Conservation (phyloP, 371 early-diverging fungal species). For the Umbelopsis sp. region DNA sequence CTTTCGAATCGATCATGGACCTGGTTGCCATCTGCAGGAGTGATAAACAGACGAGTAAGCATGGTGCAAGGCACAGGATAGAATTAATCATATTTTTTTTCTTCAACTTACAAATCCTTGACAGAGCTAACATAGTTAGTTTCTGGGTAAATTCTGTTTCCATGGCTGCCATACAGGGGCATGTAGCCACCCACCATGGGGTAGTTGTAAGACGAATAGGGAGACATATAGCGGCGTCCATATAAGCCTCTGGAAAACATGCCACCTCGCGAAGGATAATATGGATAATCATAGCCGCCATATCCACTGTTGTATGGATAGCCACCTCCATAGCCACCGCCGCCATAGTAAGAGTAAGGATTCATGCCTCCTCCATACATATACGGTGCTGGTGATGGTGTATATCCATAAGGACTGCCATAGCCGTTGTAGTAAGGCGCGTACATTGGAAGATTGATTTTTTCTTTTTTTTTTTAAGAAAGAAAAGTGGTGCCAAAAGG, state of each 20-base stretch:
- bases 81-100: too few species aligned
- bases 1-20: slow-evolving; percentile 3
- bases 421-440: slow-evolving; percentile 15
- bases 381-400: slow-evolving; percentile 15
- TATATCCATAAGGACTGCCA: slow-evolving; percentile 10
- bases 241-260: background rate
- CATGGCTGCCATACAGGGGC: slow-evolving; percentile 16
- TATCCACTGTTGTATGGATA: slow-evolving; percentile 1
- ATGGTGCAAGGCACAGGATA: too few species aligned
- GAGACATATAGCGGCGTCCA: slow-evolving; percentile 15
- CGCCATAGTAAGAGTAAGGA: slow-evolving; percentile 1
- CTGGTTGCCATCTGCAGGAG: slow-evolving; percentile 9
- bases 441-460: background rate
- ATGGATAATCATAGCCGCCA: slow-evolving; percentile 12
- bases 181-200: slow-evolving; percentile 17
- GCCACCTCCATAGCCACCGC: background rate
- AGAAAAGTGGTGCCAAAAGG: background rate
- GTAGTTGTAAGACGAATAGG: slow-evolving; percentile 10
- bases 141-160: slow-evolving; percentile 13
- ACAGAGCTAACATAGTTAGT: slow-evolving; percentile 15
- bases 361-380: slow-evolving; percentile 17
- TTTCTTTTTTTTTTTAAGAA: background rate
- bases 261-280: background rate
- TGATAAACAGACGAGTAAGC: too few species aligned
- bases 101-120: slow-evolving; percentile 5